Percentiles rank a stretch among this genome's conserved stretches.
Evolutionary conservation across 2,329 filamentous ascomycete genomes (phyloP).

Genomic region (Paraphoma sp.): DNA sequence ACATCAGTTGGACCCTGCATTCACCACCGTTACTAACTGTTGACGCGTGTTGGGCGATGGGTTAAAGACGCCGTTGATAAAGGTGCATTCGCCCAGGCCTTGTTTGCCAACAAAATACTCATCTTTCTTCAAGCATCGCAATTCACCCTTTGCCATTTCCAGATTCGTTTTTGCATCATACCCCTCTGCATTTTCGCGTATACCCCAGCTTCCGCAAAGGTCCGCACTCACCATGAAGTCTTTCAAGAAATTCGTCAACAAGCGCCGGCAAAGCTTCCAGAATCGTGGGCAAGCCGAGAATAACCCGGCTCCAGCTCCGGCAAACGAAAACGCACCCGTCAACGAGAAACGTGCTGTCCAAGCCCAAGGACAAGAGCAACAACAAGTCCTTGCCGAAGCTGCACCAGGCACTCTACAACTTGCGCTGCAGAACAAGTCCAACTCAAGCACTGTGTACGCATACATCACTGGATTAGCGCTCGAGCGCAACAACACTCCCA

Average conservation of each 20-base stretch:
- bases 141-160: conserved; percentile 2
- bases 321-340: conserved; percentile 4
- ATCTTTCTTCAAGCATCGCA: neutral
- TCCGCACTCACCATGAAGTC: conserved; percentile 29
- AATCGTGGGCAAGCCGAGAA: conserved; percentile 7
- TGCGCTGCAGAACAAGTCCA: conserved; percentile 70
- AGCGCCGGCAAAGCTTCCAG: conserved; percentile 26
- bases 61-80: conserved; percentile 24
- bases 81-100: too few relatives aligned
- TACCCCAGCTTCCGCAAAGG: neutral
- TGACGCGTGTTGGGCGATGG: conserved; percentile 9
- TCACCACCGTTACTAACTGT: conserved; percentile 17
- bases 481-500: conserved; percentile 64
- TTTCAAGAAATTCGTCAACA: conserved; percentile 34
- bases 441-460: conserved; percentile 66
- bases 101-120: too few relatives aligned
- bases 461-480: conserved; percentile 74
- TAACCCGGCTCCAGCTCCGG: neutral
- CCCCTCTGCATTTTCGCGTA: neutral
- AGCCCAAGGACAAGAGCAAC: conserved; percentile 21
- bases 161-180: conserved; percentile 4
- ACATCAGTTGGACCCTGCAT: conserved; percentile 41
- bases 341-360: conserved; percentile 15
- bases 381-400: conserved; percentile 33
- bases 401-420: conserved; percentile 61